These are phyloP conservation scores for Lablab purpureus DNA, from an alignment of 306 rosid species.

Conservation along the genomic window DNA sequence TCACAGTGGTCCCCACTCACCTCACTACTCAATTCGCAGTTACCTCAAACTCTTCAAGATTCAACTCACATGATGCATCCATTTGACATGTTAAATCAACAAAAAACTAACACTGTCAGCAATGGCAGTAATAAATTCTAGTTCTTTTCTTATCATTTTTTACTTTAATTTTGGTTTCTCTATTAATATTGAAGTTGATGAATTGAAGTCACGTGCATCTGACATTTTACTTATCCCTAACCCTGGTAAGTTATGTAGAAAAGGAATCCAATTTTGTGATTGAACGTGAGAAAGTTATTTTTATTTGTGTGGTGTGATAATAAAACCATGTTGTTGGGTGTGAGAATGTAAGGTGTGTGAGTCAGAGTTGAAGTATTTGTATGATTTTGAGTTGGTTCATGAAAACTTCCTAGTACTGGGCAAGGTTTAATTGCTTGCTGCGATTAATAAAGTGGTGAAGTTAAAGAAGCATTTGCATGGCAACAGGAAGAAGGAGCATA, in stretches of 20 bases:
- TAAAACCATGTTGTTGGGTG: neutral
- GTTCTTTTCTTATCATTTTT: too few species aligned
- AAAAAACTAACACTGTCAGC: neutral
- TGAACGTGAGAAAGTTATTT: neutral
- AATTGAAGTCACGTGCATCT: slow-evolving; percentile 17
- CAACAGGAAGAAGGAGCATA: neutral
- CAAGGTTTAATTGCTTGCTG: neutral
- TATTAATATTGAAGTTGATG: neutral
- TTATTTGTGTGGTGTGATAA: neutral
- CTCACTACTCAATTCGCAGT: neutral
- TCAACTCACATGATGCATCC: slow-evolving; percentile 17
- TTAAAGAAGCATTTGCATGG: neutral
- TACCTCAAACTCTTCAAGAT: neutral
- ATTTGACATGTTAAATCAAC: neutral
- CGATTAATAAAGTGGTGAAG: neutral
- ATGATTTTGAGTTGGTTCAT: neutral
- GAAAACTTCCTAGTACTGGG: neutral
- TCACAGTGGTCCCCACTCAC: slow-evolving; percentile 34
- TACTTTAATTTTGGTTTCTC: neutral
- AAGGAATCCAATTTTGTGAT: neutral
- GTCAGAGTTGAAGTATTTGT: neutral
- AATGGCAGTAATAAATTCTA: neutral
- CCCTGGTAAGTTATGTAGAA: neutral
- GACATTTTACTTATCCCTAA: neutral
- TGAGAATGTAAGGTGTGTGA: neutral